phyloP scores from a whole-genome alignment of 495 filamentous ascomycete species.

The Usnea hakonensis region DNA sequence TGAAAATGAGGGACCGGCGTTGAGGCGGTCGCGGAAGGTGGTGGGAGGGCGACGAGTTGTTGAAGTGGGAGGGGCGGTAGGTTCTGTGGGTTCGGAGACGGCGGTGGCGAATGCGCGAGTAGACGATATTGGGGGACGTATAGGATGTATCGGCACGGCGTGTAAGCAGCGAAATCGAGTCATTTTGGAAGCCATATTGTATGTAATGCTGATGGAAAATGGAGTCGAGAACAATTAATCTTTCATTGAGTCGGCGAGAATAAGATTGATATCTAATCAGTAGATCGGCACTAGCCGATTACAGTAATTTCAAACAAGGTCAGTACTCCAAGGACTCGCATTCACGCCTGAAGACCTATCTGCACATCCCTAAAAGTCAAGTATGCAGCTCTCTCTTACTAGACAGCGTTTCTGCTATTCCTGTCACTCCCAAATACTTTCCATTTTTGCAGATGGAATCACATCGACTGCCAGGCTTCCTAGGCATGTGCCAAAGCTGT shows the following conservation, averaged over 20 bases:
- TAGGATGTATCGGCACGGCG: slow-evolving; percentile 19
- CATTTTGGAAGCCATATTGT: slow-evolving; percentile 29
- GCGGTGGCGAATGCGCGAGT: slow-evolving; percentile 38
- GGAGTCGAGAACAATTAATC: background rate
- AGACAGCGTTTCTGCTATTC: slow-evolving; percentile 15
- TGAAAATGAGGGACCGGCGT: slow-evolving; percentile 72
- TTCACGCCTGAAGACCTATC: background rate
- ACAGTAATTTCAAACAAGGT: background rate
- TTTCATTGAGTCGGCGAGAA: background rate
- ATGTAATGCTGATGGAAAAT: background rate
- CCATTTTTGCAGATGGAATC: slow-evolving; percentile 17
- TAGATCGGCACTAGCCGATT: background rate
- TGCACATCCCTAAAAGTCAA: background rate
- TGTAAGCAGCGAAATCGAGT: slow-evolving; percentile 27
- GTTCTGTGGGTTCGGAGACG: slow-evolving; percentile 27
- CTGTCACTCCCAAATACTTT: slow-evolving; percentile 15
- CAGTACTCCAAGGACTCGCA: too few relatives aligned
- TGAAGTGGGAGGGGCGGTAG: slow-evolving; percentile 19
- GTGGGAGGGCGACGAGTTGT: slow-evolving; percentile 44
- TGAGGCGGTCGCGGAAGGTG: slow-evolving; percentile 73
- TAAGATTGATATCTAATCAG: background rate
- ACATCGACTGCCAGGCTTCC: background rate
- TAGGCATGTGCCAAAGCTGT: slow-evolving; percentile 6
- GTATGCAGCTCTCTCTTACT: background rate
- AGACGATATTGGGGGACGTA: slow-evolving; percentile 6